These are phyloP conservation scores for Coelastrella sp. DNA, from an alignment of 139 green algal genomes.

Conservation along the genomic window DNA sequence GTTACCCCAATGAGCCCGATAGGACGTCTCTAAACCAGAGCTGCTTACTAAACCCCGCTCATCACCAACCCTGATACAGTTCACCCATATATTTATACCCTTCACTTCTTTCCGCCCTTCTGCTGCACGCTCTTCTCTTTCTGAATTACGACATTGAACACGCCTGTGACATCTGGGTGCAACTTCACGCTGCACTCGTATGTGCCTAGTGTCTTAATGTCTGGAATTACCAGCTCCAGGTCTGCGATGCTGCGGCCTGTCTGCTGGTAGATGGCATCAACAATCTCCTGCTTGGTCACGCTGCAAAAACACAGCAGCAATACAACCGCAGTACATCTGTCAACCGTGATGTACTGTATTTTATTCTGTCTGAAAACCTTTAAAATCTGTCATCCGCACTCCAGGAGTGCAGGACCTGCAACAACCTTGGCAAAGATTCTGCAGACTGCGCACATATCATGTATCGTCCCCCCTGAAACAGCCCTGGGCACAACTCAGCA, in stretches of 20 bases:
- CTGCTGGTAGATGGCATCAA: slow-evolving; percentile 89
- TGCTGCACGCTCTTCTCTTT: slow-evolving; percentile 67
- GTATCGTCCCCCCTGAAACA: no score
- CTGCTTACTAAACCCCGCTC: not conserved
- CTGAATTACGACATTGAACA: slow-evolving; percentile 91
- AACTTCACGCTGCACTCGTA: slow-evolving; percentile 75
- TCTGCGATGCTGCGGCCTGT: slow-evolving; percentile 84
- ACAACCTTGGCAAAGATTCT: no score
- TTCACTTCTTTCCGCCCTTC: slow-evolving; percentile 55
- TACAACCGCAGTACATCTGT: no score
- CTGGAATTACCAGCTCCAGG: slow-evolving; percentile 81
- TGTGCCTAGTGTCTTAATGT: slow-evolving; percentile 91
- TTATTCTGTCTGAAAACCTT: no score
- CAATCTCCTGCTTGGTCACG: slow-evolving; percentile 76
- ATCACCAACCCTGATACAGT: not conserved
- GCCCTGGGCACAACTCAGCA: no score
- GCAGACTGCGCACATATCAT: no score
- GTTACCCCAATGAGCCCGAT: no score
- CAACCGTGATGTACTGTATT: no score
- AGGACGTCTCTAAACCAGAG: not conserved
- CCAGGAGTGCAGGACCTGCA: no score
- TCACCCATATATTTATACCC: not conserved
- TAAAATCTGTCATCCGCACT: no score
- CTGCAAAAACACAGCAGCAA: slow-evolving; percentile 35
- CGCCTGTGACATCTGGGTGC: slow-evolving; percentile 75